Base-by-base conservation (phyloP, 805 yeast species). In the Nadsonia fulvescens region DNA sequence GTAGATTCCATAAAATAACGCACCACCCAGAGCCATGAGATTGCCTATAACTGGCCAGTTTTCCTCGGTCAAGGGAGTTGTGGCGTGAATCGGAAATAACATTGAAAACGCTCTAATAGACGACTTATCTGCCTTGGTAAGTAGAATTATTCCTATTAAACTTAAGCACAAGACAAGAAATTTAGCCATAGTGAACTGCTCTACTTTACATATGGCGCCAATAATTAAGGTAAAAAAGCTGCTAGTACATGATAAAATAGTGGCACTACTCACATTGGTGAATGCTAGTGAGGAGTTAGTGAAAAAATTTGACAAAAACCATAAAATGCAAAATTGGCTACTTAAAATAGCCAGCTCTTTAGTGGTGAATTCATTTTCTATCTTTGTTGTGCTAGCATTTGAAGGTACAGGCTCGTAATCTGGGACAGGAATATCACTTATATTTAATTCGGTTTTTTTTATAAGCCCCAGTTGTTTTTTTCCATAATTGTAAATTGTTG, bases 241-340 rank as follows among this genome's bases (percentile, higher is more conserved):
- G 4, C 92, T 74, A 0, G 96, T 83, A 18, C 94, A 76, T 10
- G 93, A 76, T 20, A 89, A 52, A 13, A 89, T 86, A 3, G 96
- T 89, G 42, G 91, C 95, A 8, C 89, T 74, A 2, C 93, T 91
- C 12, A 89, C 98, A 8, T 83, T 71, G 0, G 98, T 89, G 48
- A 74, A 89, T 13, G 75, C 63, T 27, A 89, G 56, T 12, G 92
- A 71, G 1, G 93, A 79, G 49, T 89, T 89, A 16, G 89, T 81
- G 30, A 78, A 73, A 36, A 83, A 59, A 47, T 89, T 89, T 3
- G 96, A 92, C 10, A 70, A 33, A 44, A 79, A 89, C 98, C 98
- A 89, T 22, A 89, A 54, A 3, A 76, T 51, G 35, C 91, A 74
- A 47, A 89, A 89, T 51, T 81, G 78, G 8, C 73, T 60, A 34